Evolutionary conservation across 306 rosid genomes (phyloP).

Genomic region (Glycine soja): DNA sequence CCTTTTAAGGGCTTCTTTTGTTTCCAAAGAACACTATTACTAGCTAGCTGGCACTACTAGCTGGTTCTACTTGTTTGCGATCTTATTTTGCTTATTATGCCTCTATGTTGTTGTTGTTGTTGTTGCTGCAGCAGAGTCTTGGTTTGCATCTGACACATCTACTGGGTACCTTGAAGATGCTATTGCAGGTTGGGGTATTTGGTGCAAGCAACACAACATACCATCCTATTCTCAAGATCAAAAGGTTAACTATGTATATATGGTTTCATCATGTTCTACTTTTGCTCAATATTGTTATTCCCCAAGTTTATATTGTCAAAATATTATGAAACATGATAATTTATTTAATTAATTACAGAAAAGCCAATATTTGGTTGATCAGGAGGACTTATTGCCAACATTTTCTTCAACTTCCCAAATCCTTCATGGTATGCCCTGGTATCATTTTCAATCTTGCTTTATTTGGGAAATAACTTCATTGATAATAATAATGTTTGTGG

Average conservation of each 20-base stretch:
- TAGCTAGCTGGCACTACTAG: not conserved
- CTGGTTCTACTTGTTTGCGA: constrained; percentile 28
- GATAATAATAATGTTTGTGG: too few relatives aligned
- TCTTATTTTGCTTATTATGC: constrained; percentile 29
- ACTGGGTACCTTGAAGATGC: constrained; percentile 67
- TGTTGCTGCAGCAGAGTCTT: constrained; percentile 48
- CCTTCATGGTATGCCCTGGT: constrained; percentile 46
- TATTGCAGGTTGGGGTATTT: constrained; percentile 53
- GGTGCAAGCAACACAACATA: constrained; percentile 52
- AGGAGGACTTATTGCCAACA: constrained; percentile 41
- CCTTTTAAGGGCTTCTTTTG: not conserved
- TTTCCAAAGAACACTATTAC: constrained; percentile 10
- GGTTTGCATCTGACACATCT: constrained; percentile 53
- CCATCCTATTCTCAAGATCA: constrained; percentile 48
- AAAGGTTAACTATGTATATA: constrained; percentile 40
- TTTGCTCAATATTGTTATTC: not conserved
- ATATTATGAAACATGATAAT: constrained; percentile 29
- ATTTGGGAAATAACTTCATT: not conserved
- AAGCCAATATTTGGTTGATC: constrained; percentile 45
- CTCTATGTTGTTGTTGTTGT: not conserved
- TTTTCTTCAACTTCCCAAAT: constrained; percentile 42
- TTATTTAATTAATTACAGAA: constrained; percentile 39
- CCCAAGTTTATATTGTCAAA: not conserved
- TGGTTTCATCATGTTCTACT: constrained; percentile 2
- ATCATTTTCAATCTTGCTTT: constrained; percentile 20